These are phyloP conservation scores for Reticulascus tulasneorum DNA, from an alignment of 2,329 filamentous ascomycete species.

Conservation along the genomic window DNA sequence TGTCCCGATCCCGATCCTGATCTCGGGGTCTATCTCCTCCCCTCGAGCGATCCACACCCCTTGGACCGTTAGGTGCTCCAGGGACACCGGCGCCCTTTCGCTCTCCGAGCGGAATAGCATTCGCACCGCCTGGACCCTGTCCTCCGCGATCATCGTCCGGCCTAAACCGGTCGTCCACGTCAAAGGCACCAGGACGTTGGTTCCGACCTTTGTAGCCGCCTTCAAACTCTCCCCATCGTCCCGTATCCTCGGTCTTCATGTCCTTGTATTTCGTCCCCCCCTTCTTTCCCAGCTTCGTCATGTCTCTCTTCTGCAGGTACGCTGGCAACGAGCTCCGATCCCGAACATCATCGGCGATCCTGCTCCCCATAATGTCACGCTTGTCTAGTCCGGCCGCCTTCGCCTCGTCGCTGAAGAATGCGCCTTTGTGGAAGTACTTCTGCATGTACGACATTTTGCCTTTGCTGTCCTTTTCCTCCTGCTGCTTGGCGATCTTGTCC, in stretches of 20 bases:
- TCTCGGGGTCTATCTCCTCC: slow-evolving; percentile 37
- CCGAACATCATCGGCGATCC: slow-evolving; percentile 76
- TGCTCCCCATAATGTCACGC: slow-evolving; percentile 80
- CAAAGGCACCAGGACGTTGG: slow-evolving; percentile 36
- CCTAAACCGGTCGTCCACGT: slow-evolving; percentile 62
- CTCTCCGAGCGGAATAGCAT: slow-evolving; percentile 66
- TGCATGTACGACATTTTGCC: slow-evolving; percentile 90
- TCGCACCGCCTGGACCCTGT: slow-evolving; percentile 68
- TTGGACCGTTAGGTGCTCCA: slow-evolving; percentile 15
- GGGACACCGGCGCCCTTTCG: slow-evolving; percentile 35
- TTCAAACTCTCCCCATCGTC: slow-evolving; percentile 69
- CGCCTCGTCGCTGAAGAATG: slow-evolving; percentile 85
- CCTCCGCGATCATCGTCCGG: slow-evolving; percentile 51
- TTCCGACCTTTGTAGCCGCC: slow-evolving; percentile 22
- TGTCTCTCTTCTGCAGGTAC: slow-evolving; percentile 88
- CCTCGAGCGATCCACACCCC: slow-evolving; percentile 22
- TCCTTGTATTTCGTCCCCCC: slow-evolving; percentile 88
- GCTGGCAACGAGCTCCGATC: slow-evolving; percentile 82
- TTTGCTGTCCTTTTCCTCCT: slow-evolving; percentile 71
- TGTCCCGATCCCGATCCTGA: slow-evolving; percentile 22
- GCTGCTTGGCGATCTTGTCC: slow-evolving; percentile 70
- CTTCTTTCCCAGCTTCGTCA: slow-evolving; percentile 90
- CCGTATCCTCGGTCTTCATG: slow-evolving; percentile 85
- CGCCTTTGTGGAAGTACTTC: slow-evolving; percentile 94
- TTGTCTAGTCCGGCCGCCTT: slow-evolving; percentile 71